Evolutionary conservation across 352 stramenopile species (phyloP).

Genomic region (Albugo candida): DNA sequence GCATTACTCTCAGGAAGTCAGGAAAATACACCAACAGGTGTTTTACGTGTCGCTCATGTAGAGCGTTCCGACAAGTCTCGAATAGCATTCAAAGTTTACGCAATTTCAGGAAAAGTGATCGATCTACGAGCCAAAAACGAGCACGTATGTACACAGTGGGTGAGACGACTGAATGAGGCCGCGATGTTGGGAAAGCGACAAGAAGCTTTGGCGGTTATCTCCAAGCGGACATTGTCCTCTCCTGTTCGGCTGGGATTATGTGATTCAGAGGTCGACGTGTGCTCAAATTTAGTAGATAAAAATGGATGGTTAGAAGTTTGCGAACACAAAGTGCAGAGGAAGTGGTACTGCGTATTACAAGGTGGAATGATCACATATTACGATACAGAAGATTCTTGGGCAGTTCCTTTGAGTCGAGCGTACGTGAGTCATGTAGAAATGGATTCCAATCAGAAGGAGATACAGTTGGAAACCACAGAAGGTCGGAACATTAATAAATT

Average conservation of each 20-base stretch:
- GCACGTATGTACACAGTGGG: slow-evolving; percentile 44
- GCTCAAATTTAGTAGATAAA: slow-evolving; percentile 60
- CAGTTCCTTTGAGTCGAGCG: slow-evolving; percentile 45
- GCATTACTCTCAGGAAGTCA: slow-evolving; percentile 53
- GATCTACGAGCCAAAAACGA: slow-evolving; percentile 67
- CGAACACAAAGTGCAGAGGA: slow-evolving; percentile 54
- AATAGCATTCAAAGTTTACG: slow-evolving; percentile 71
- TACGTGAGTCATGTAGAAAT: slow-evolving; percentile 58
- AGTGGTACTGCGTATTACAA: slow-evolving; percentile 58
- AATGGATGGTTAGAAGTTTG: slow-evolving; percentile 59
- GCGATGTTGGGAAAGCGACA: slow-evolving; percentile 48
- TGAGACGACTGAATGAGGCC: slow-evolving; percentile 49
- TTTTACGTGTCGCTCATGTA: slow-evolving; percentile 55
- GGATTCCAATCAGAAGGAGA: slow-evolving; percentile 29
- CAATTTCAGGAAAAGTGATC: slow-evolving; percentile 67
- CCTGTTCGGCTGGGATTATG: slow-evolving; percentile 40
- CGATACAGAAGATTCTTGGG: slow-evolving; percentile 63
- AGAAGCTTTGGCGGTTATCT: slow-evolving; percentile 51
- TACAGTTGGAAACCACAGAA: slow-evolving; percentile 37
- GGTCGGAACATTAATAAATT: slow-evolving; percentile 18
- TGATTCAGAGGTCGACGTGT: slow-evolving; percentile 46
- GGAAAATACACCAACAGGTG: slow-evolving; percentile 40
- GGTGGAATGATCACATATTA: slow-evolving; percentile 70
- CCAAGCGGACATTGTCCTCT: slow-evolving; percentile 48
- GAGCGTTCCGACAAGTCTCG: slow-evolving; percentile 53